phyloP scores from a whole-genome alignment of 306 rosid genomes.

The Biancaea sappan region DNA sequence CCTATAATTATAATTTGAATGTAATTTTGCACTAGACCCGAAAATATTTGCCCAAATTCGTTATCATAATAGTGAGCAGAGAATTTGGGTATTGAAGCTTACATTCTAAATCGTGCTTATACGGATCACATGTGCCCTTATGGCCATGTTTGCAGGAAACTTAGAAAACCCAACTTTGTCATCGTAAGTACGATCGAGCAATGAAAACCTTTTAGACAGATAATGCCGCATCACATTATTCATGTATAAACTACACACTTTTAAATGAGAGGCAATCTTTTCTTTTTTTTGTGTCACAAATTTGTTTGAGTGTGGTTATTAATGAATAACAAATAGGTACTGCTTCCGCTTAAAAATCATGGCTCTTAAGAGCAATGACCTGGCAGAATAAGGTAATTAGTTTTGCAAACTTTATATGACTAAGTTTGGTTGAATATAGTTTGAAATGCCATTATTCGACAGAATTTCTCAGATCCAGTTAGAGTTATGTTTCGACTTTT shows the following conservation, averaged over 20 bases:
- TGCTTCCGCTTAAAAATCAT: not conserved
- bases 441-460: too few relatives aligned
- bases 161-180: not conserved
- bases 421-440: not conserved
- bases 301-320: not conserved
- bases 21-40: not conserved
- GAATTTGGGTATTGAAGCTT: not conserved
- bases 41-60: not conserved
- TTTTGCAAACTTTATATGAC: not conserved
- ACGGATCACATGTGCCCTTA: not conserved
- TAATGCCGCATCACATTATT: too few relatives aligned
- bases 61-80: not conserved
- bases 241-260: too few relatives aligned
- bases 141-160: not conserved
- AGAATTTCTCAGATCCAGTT: too few relatives aligned
- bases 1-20: not conserved
- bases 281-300: not conserved
- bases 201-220: too few relatives aligned
- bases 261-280: too few relatives aligned
- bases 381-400: not conserved
- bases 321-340: not conserved
- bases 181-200: not conserved
- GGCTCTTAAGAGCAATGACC: not conserved
- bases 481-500: too few relatives aligned
- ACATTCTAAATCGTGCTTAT: too few relatives aligned